Evolutionary conservation across 768 basidiomycete species (phyloP), one percentile per base, ranked within the genome.

Genomic region (Kwoniella sp.): DNA sequence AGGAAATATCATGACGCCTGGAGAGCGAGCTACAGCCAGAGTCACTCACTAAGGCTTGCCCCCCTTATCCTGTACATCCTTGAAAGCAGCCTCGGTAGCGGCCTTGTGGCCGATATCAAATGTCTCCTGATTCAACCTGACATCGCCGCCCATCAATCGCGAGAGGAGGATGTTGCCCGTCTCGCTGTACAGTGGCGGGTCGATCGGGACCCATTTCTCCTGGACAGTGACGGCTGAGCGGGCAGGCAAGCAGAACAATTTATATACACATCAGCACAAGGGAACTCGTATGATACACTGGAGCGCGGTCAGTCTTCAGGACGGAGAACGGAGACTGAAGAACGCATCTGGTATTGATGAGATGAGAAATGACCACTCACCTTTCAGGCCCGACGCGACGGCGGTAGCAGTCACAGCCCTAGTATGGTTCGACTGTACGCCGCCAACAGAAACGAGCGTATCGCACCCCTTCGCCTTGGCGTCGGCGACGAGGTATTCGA

Each of bases 131-230:
- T 70, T 69, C 13, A 72, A 61, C 22, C 73, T 65, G 22, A 74
- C 73, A 38, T 74, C 73, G 12, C 73, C 73, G 15, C 71, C 73
- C 73, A 74, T 74, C 50, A 74, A 45, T 34, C 73, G 55, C 4
- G 73, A 74, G 17, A 74, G 59, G 30, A 72, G 65, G 53, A 74
- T 65, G 51, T 71, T 71, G 20, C 70, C 70, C 8, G 66, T 68
- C 63, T 71, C 66, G 45, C 61, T 61, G 56, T 71, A 71, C 3
- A 68, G 51, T 25, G 70, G 70, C 1, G 63, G 66, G 28, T 74
- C 73, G 45, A 74, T 71, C 5, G 73, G 73, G 13, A 74, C 73
- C 73, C 73, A 74, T 54, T 67, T 67, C 56, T 73, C 71, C 23
- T 73, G 71, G 22, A 73, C 66, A 2, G 71, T 73, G 23, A 68